A percentile compares a stretch with the other conserved stretches of the same genome.
These are phyloP conservation scores for Exophiala lecanii-corni DNA, from an alignment of 2,329 filamentous ascomycete species.

Conservation along the genomic window DNA sequence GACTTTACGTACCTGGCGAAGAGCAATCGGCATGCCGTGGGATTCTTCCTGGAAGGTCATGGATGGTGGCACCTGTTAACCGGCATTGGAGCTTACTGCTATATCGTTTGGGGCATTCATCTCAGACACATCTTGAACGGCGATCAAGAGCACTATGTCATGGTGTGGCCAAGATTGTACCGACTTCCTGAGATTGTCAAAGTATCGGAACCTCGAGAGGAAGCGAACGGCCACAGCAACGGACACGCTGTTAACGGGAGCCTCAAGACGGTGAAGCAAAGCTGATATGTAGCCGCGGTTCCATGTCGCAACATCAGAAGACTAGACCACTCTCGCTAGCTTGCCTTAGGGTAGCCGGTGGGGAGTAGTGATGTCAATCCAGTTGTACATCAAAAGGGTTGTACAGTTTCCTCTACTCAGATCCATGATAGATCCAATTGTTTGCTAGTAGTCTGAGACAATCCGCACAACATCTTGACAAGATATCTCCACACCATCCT, in stretches of 20 bases:
- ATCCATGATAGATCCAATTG: too few species aligned
- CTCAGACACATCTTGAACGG: slow-evolving; percentile 71
- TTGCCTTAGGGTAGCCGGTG: too few species aligned
- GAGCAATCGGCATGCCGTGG: slow-evolving; percentile 70
- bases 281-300: too few species aligned
- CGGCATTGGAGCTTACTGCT: slow-evolving; percentile 75
- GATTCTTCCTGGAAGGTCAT: slow-evolving; percentile 70
- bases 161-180: slow-evolving; percentile 63
- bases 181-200: slow-evolving; percentile 51
- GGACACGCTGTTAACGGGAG: slow-evolving; percentile 3
- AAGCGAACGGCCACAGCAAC: background rate
- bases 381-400: too few species aligned
- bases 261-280: background rate
- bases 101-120: slow-evolving; percentile 81
- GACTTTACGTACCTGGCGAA: slow-evolving; percentile 60
- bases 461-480: too few species aligned
- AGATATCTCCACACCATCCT: too few species aligned
- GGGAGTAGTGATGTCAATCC: too few species aligned
- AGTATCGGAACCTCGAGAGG: slow-evolving; percentile 15
- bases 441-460: too few species aligned
- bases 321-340: too few species aligned
- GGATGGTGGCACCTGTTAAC: slow-evolving; percentile 80
- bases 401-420: too few species aligned
- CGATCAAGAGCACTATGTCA: slow-evolving; percentile 64
- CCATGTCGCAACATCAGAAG: too few species aligned